Conservation (phyloP, 805 yeast genomes). For the Yarrowia osloensis region DNA sequence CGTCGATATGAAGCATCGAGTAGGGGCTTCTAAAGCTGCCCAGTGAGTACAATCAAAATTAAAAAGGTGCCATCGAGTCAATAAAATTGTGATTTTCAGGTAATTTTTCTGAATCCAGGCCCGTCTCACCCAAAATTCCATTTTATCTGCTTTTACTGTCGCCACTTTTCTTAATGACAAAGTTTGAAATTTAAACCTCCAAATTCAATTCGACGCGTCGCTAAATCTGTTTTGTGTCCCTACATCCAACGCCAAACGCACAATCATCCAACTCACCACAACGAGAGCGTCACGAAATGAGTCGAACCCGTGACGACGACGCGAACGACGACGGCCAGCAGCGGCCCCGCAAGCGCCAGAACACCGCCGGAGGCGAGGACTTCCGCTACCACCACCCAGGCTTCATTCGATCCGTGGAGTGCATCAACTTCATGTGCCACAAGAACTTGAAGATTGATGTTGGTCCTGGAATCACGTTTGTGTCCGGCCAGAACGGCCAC, state of each 20-base stretch:
- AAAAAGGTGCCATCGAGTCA: too few species aligned
- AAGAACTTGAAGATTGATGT: constrained; percentile 63
- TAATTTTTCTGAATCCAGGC: too few species aligned
- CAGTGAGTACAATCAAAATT: too few species aligned
- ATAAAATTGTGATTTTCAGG: too few species aligned
- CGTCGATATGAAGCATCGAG: too few species aligned
- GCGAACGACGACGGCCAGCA: not conserved
- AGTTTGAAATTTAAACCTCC: too few species aligned
- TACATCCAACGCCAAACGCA: not conserved
- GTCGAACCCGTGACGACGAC: constrained; percentile 6
- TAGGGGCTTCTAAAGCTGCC: too few species aligned
- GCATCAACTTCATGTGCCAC: constrained; percentile 37
- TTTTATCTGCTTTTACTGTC: too few species aligned
- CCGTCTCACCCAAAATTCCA: too few species aligned
- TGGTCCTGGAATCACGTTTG: constrained; percentile 81
- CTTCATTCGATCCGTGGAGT: constrained; percentile 18
- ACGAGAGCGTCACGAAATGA: not conserved
- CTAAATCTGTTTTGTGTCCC: not conserved
- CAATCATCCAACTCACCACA: not conserved
- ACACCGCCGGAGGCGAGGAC: not conserved
- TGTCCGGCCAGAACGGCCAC: constrained; percentile 87
- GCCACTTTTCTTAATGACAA: too few species aligned
- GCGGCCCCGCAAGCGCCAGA: constrained; percentile 9
- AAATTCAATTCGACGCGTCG: too few species aligned
- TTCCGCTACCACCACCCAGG: constrained; percentile 20